Evolutionary conservation across 2,329 filamentous ascomycete genomes (phyloP), one percentile per base, ranked within the genome.

Genomic region (Diaporthe vaccinii): DNA sequence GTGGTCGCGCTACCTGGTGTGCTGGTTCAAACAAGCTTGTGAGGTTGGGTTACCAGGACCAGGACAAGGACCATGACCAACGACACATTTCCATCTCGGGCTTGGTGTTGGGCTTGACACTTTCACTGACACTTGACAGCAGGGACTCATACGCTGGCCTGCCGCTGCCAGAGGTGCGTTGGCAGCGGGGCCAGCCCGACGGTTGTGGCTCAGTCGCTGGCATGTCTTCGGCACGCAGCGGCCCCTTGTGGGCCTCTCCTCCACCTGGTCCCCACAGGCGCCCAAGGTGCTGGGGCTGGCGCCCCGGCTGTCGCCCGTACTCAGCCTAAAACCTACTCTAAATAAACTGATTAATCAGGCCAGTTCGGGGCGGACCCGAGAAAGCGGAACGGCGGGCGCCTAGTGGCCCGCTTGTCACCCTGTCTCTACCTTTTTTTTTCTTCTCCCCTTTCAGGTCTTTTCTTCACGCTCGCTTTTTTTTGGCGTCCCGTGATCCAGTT

Each of bases 341-440:
- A 58, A 57, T 49, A 59, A 44, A 44, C 58, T 61, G 58, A 62
- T 62, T 44, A 20, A 67, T 67, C 61, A 67, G 62, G 44, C 62
- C 62, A 68, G 62, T 25, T 68, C 62, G 62, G 62, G 51, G 58
- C 58, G 58, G 70, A 65, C 70, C 70, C 70, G 70, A 73, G 51
- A 17, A 10, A 25, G 70, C 70, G 70, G 70, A 44, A 73, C 31
- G 55, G 55, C 36, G 57, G 58, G 58, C 70, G 31, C 10, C 70
- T 61, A 44, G 70, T 62, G 58, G 44, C 49, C 44, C 44, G 46
- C 34, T 25, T 68, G 61, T 59, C 72, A 59, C 46, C 15, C 46
- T 34, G 41, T 12, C 28, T 49, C 39, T 57, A 4, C n/a, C 9
- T 55, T 31, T 55, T 31, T 44, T n/a, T 34, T 34, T 55, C n/a